These are phyloP conservation scores for Rubia occidens DNA, from an alignment of 305 asterid species.

Conservation along the genomic window DNA sequence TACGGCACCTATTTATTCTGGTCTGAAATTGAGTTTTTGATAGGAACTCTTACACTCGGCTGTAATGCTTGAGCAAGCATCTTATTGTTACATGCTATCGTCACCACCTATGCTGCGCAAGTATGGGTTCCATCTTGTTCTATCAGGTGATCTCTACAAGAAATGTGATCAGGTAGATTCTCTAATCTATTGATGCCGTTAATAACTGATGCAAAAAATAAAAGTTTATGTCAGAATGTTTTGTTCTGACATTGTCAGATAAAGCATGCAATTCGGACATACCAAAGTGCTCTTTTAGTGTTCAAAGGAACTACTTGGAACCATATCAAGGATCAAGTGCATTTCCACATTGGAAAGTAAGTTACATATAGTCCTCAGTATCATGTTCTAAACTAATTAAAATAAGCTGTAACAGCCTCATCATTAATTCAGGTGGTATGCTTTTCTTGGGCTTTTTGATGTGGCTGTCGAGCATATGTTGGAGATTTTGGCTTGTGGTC, in stretches of 20 bases:
- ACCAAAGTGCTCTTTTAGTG: constrained; percentile 77
- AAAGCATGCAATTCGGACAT: constrained; percentile 94
- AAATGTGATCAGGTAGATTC: constrained; percentile 84
- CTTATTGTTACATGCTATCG: constrained; percentile 85
- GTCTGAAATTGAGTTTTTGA: constrained; percentile 36
- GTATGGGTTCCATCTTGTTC: constrained; percentile 97
- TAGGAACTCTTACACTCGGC: constrained; percentile 91
- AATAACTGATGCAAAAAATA: constrained; percentile 16
- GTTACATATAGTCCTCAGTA: constrained; percentile 20
- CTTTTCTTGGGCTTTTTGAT: constrained; percentile 74
- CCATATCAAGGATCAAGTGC: constrained; percentile 92
- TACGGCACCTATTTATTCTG: constrained; percentile 20
- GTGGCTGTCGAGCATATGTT: constrained; percentile 77
- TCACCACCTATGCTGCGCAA: constrained; percentile 73
- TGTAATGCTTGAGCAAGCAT: constrained; percentile 99
- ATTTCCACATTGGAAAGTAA: constrained; percentile 96
- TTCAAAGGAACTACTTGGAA: constrained; percentile 85
- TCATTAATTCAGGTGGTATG: constrained; percentile 82
- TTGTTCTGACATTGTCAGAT: constrained; percentile 41
- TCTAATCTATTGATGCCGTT: constrained; percentile 9
- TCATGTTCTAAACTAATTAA: not conserved
- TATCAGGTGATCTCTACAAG: constrained; percentile 92
- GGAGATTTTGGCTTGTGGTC: constrained; percentile 85
- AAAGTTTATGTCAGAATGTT: constrained; percentile 21
- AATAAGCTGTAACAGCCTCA: not conserved